Percentiles rank a stretch among this genome's conserved stretches.
Evolutionary conservation across 495 filamentous ascomycete species (phyloP).

Genomic region (Geoglossum glabrum): DNA sequence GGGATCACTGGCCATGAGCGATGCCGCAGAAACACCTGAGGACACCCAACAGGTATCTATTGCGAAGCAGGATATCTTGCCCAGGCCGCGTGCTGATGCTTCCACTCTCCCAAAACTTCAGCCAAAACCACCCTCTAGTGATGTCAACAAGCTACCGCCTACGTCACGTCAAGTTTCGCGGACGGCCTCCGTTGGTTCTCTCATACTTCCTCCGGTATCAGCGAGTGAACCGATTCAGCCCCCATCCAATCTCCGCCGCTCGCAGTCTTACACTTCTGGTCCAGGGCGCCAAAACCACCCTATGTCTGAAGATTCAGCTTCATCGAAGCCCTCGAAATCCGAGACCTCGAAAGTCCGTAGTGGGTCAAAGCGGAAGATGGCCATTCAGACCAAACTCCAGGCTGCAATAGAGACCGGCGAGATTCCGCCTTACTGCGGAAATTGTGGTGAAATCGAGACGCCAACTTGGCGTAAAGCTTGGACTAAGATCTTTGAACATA

Average conservation of each 20-base stretch:
- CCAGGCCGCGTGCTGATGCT: not conserved
- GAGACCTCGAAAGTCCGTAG: conserved; percentile 17
- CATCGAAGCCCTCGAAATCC: conserved; percentile 1
- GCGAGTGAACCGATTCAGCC: conserved; percentile 36
- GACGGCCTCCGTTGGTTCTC: conserved; percentile 17
- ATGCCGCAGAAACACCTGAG: not conserved
- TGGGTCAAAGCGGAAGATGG: conserved; percentile 29
- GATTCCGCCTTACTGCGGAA: conserved; percentile 67
- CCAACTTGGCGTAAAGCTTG: conserved; percentile 88
- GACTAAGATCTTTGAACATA: conserved; percentile 42
- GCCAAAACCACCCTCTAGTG: not conserved
- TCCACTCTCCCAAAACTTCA: not conserved
- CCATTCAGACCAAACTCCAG: conserved; percentile 44
- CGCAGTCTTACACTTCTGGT: conserved; percentile 26
- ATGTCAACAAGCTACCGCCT: conserved; percentile 1
- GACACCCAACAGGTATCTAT: not conserved
- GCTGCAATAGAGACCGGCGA: conserved; percentile 46
- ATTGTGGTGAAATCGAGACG: conserved; percentile 88
- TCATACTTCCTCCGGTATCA: conserved; percentile 25
- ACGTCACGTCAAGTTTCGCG: conserved; percentile 4
- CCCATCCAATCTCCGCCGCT: conserved; percentile 20
- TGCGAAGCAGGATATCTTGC: not conserved
- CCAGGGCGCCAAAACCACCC: conserved; percentile 1
- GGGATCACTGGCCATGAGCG: not conserved
- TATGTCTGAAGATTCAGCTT: not conserved